phyloP scores from a whole-genome alignment of 2,329 filamentous ascomycete genomes.

The Colletotrichum viniferum region DNA sequence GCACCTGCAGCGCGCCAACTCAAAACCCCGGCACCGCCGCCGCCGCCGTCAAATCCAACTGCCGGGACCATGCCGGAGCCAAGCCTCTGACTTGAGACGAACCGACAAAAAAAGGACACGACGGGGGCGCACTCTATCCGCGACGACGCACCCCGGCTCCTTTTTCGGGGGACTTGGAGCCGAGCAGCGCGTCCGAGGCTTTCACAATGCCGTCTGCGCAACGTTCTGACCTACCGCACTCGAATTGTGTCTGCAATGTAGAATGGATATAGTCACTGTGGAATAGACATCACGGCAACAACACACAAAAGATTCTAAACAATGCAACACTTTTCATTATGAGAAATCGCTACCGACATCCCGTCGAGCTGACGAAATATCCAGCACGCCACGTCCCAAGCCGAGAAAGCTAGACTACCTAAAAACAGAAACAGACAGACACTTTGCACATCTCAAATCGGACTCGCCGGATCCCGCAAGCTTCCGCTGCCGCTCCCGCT shows the following conservation, averaged over 20 bases:
- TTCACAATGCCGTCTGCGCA: not conserved
- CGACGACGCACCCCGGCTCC: not conserved
- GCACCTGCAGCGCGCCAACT: not conserved
- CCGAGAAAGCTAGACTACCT: conserved; percentile 1
- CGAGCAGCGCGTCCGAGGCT: not conserved
- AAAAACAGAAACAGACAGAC: conserved; percentile 9
- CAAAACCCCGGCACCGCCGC: not conserved
- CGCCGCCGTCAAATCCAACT: not conserved
- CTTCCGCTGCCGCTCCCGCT: conserved; percentile 54
- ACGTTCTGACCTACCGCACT: not conserved
- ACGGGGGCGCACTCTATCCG: not conserved
- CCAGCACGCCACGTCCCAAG: conserved; percentile 4
- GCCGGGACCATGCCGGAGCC: not conserved
- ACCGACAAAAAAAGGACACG: not conserved
- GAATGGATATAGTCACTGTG: not conserved
- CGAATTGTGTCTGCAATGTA: not conserved
- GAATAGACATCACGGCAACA: not conserved
- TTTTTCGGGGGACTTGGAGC: not conserved
- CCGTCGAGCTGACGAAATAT: not conserved
- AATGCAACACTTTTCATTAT: conserved; percentile 19
- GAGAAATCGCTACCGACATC: conserved; percentile 1
- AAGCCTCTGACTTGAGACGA: not conserved
- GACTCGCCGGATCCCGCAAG: conserved; percentile 57
- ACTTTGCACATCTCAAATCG: conserved; percentile 28
- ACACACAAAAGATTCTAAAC: not conserved